These are phyloP conservation scores for Anisodus acutangulus DNA, from an alignment of 257 asterid genomes.

Conservation along the genomic window DNA sequence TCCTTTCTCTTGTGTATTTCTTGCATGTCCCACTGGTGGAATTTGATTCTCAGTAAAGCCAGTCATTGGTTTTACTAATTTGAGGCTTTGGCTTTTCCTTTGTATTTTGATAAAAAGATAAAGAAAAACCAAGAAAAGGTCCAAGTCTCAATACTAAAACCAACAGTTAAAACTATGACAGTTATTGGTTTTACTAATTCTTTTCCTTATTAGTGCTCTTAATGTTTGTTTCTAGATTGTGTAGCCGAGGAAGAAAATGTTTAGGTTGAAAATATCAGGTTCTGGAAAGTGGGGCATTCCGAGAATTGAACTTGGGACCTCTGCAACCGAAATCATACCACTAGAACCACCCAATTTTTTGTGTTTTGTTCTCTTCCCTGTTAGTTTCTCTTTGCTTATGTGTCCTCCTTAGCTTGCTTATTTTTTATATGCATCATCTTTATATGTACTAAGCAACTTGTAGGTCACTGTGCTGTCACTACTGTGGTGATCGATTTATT, in stretches of 20 bases:
- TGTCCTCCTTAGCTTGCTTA: no score
- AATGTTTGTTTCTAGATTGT: neutral
- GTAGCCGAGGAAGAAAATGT: neutral
- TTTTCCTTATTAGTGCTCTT: neutral
- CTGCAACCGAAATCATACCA: conserved; percentile 12
- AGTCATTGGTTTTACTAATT: neutral
- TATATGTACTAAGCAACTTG: no score
- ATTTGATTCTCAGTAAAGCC: neutral
- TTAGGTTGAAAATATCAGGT: neutral
- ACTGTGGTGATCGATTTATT: no score
- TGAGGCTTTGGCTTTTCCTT: neutral
- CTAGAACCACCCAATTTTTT: neutral
- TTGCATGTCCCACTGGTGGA: neutral
- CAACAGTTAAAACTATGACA: neutral
- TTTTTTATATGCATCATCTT: no score
- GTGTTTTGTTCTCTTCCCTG: no score
- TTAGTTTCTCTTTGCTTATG: no score
- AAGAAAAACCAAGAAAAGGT: neutral
- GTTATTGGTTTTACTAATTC: neutral
- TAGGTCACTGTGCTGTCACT: no score
- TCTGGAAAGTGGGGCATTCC: conserved; percentile 60
- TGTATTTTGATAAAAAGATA: neutral
- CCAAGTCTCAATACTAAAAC: neutral
- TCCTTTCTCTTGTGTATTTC: neutral
- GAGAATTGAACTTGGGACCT: conserved; percentile 91